A percentile compares a stretch with the other conserved stretches of the same genome.
phyloP scores from a whole-genome alignment of 345 rosid genomes.

The Eucalyptus victrix region DNA sequence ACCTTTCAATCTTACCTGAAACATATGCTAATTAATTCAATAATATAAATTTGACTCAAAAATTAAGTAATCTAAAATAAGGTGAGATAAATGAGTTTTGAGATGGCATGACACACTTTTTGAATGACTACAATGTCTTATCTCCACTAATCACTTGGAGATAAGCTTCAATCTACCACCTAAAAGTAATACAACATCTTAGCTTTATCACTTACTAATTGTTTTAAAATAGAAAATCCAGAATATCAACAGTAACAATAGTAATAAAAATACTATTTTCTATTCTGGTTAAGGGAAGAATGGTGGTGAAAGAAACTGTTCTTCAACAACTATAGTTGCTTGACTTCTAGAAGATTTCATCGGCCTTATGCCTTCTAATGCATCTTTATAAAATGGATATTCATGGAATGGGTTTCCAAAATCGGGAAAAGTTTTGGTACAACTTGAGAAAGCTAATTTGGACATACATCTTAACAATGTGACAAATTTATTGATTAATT shows the following conservation, averaged over 20 bases:
- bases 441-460: neutral
- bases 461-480: neutral
- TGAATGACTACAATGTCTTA: no score
- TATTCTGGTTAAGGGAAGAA: neutral
- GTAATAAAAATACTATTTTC: neutral
- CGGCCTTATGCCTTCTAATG: neutral
- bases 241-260: neutral
- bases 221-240: neutral
- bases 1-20: no score
- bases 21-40: no score
- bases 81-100: no score
- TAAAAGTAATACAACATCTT: no score
- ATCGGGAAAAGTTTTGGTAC: no score
- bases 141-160: no score
- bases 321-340: neutral
- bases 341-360: neutral
- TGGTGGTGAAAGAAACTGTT: neutral
- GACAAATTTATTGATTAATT: neutral
- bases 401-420: no score
- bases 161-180: no score
- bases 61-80: no score
- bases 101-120: no score
- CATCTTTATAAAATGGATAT: neutral
- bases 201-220: neutral
- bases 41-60: no score